Base-by-base conservation (phyloP, 1,284 basidiomycete species). In the Filobasidium uniguttulatum region DNA sequence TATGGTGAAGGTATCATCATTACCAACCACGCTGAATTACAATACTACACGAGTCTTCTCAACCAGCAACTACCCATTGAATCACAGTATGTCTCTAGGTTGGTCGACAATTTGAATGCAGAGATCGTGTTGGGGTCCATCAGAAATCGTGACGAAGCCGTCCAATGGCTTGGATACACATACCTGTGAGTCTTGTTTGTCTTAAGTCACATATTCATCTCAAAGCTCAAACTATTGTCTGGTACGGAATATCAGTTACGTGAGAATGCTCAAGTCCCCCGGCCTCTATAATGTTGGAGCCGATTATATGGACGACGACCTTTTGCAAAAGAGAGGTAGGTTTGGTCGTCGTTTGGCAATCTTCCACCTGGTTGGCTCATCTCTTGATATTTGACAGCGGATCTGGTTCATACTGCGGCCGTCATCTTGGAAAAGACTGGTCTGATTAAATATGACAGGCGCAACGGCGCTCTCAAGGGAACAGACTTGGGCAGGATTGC, bases 1-100 rank as follows among this genome's bases (percentile, higher is more conserved):
- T 91, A 79, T 61, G 94, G 94, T 35, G 93, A 98, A 70, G 94
- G 94, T 46, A 85, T 97, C 66, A 96, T 99, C 70, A 97, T 98
- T 71, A 98, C 94, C 45, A 96, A 94, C 64, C 91, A 97, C 65
- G 80, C 81, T 2, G 91, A 98, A 67, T 76, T 99, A 41, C 93
- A 97, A 70, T 98, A 97, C 69, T 98, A 97, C 65, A 76, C 94
- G 15, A 86, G 83, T 60, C 73, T 96, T 68, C 73, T 93, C 73
- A 96, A 94, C 63, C 87, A 91, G 71, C 91, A 96, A 64, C 75
- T 94, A 6, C 94, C 94, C 1, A 98, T 98, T 65, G 93, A 99
- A 71, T 85, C 82, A 23, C 94, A 98, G 71, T 86, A 96, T 58
- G 87, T 98, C 25, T 75, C 82, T 30, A 88, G 85, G 65, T 74